Evolutionary conservation across 768 basidiomycete species (phyloP).

Genomic region (Rhizopogon vesiculosus): DNA sequence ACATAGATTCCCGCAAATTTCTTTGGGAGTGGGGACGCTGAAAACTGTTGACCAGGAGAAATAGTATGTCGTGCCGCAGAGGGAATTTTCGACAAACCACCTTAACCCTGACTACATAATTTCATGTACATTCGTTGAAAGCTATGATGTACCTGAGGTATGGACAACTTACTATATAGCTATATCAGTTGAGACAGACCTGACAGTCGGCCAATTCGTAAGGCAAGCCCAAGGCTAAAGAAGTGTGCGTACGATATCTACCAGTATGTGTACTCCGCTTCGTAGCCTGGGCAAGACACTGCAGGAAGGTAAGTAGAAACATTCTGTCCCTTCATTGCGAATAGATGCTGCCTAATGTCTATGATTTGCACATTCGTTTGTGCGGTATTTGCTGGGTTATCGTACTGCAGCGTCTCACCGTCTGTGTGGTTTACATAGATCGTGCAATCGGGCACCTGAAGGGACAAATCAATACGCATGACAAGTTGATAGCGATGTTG

Average conservation of each 20-base stretch:
- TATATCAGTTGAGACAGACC: too few relatives aligned
- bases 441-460: slow-evolving; percentile 6
- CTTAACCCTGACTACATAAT: too few relatives aligned
- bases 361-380: slow-evolving; percentile 1
- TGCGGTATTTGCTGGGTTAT: slow-evolving; percentile 3
- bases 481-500: neutral
- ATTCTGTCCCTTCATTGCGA: slow-evolving; percentile 3
- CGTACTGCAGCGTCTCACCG: slow-evolving; percentile 1
- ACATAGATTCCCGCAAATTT: too few relatives aligned
- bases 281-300: slow-evolving; percentile 4
- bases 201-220: too few relatives aligned
- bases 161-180: too few relatives aligned
- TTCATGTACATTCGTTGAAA: too few relatives aligned
- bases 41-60: too few relatives aligned
- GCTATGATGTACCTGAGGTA: too few relatives aligned
- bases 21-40: too few relatives aligned
- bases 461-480: neutral
- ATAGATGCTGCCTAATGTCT: slow-evolving; percentile 4
- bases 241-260: neutral
- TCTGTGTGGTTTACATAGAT: slow-evolving; percentile 6
- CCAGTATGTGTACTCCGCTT: slow-evolving; percentile 4
- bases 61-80: too few relatives aligned
- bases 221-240: too few relatives aligned
- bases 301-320: slow-evolving; percentile 4
- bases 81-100: too few relatives aligned